Evolutionary conservation across 2,329 filamentous ascomycete species (phyloP), one percentile per base, ranked within the genome.

Genomic region (Neocatenulostroma microsporum): DNA sequence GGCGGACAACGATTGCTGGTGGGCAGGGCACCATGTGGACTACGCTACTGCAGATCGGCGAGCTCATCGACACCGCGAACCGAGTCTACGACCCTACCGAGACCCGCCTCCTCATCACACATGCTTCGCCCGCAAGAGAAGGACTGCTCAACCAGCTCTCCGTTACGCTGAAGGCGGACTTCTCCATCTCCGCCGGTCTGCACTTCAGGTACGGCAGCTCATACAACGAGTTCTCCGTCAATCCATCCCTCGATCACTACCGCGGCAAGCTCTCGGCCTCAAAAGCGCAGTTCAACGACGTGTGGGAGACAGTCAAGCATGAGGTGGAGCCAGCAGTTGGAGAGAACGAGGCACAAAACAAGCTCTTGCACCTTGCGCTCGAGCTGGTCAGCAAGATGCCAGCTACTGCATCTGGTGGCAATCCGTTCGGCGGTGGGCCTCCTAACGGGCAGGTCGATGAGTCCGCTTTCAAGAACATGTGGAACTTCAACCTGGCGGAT

Each of bases 11-110:
- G 2, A 98, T 98, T 63, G 91, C 91, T 15, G 91, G 91, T 59
- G 91, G 91, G 14, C 91, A 98, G 63, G 91, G 91, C 44, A 98
- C 91, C 30, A 98, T 98, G 91, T 98, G 91, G 91, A 98, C 91
- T 6, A 98, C 91, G 5, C 70, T 98, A 20, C 67, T 98, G 47
- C 91, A 98, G 66, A 98, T 98, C 83, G 91, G 91, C 36, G 91
- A 98, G 66, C 72, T 98, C 33, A 86, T 98, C 36, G 91, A 98
- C 61, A 98, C 93, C 3, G 91, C 91, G 13, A 94, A 95, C 63
- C 85, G 91, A 53, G 91, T 98, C 41, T 98, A 96, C 65, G 91
- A 98, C 58, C 91, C 91, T 2, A 94, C 89, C 41, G 91, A 98
- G 66, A 98, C 91, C 23, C 85, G 91, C 41, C 75, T 98, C 46